A percentile compares a stretch with the other conserved stretches of the same genome.
Evolutionary conservation across 345 rosid genomes (phyloP).

Genomic region (Corchorus olitorius): DNA sequence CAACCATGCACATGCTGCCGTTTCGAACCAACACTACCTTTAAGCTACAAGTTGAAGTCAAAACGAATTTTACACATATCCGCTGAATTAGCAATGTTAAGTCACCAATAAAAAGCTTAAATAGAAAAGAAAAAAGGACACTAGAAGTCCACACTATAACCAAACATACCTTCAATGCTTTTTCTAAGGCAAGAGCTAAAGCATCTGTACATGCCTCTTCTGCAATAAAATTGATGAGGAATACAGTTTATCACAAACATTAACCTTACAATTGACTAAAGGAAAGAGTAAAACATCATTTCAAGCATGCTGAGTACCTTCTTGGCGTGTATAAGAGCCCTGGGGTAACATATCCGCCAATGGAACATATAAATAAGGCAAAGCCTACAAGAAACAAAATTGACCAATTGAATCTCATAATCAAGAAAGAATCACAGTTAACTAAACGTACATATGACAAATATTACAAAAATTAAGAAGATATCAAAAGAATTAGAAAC

Average conservation of each 20-base stretch:
- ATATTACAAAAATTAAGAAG: not conserved
- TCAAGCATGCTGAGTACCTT: conserved; percentile 45
- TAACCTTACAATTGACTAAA: not conserved
- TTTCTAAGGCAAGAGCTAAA: conserved; percentile 69
- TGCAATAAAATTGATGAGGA: conserved; percentile 32
- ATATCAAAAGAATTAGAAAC: not conserved
- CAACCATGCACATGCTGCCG: conserved; percentile 86
- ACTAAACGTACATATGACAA: not conserved
- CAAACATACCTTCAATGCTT: conserved; percentile 71
- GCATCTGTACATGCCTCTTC: conserved; percentile 53
- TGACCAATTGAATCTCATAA: not conserved
- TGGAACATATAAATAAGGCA: conserved; percentile 87
- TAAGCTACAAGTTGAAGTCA: conserved; percentile 53
- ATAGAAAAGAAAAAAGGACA: not conserved
- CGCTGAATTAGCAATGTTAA: conserved; percentile 1
- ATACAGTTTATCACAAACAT: conserved; percentile 9
- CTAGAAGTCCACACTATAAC: conserved; percentile 15
- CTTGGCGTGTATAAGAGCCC: conserved; percentile 29
- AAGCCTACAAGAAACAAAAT: conserved; percentile 55
- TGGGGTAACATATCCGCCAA: conserved; percentile 54
- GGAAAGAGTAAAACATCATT: conserved; percentile 4
- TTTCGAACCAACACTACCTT: conserved; percentile 64
- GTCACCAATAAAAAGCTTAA: not conserved
- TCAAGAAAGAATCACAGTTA: not conserved
- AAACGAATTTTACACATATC: conserved; percentile 20